Evolutionary conservation across 1,284 basidiomycete genomes (phyloP), one percentile per base, ranked within the genome.

Genomic region (Puccinia hordei): DNA sequence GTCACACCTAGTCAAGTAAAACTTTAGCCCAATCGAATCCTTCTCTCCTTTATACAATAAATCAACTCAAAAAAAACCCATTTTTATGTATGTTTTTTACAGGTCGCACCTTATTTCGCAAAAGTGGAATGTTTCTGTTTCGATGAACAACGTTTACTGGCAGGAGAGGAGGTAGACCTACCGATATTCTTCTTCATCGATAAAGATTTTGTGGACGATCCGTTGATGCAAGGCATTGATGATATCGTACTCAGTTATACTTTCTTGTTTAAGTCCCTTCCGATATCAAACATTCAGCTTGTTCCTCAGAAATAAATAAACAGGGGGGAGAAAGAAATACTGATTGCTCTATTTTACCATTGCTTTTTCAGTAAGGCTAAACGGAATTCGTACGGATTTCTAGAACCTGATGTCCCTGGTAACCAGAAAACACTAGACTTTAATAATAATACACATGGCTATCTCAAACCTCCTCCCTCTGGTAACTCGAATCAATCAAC

Each of bases 41-140:
- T 46, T 22, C 51, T 46, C 30, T 33, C 17, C 30, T 46, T 53
- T 33, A n/a, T n/a, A n/a, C n/a, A n/a, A n/a, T n/a, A n/a, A n/a
- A n/a, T n/a, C n/a, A n/a, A n/a, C n/a, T n/a, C n/a, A n/a, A n/a
- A n/a, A n/a, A n/a, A n/a, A n/a, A n/a, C n/a, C n/a, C n/a, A n/a
- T n/a, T n/a, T n/a, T n/a, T n/a, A n/a, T n/a, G n/a, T n/a, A n/a
- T n/a, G n/a, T 44, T 41, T 3, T 44, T 13, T 13, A 12, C 33
- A 98, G 94, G 90, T 98, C 83, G 97, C 97, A 8, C 95, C 96
- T 0, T 99, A 98, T 86, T 99, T 99, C 85, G 94, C 95, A 80
- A 99, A 99, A 87, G 95, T 99, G 10, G 97, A 99, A 86, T 99
- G 97, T 84, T 99, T 99, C 88, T 99, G 97, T 87, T 99, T 99